These are phyloP conservation scores for Trametes pubescens DNA, from an alignment of 1,284 basidiomycete genomes.

Conservation along the genomic window DNA sequence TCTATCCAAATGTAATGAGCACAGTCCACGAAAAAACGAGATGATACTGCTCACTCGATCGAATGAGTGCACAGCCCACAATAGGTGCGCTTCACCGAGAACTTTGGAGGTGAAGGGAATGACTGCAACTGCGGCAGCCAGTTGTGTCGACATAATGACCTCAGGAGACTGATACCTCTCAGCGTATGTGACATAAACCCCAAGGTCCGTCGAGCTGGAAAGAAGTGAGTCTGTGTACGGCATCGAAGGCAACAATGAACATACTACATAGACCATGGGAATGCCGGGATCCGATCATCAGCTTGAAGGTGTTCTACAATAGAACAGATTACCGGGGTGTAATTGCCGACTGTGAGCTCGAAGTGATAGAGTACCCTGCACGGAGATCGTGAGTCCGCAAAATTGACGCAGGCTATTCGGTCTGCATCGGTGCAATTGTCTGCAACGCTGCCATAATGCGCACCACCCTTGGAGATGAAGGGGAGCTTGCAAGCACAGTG, in stretches of 20 bases:
- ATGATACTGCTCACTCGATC: constrained; percentile 16
- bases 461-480: constrained; percentile 2
- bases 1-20: not conserved
- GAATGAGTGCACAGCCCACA: constrained; percentile 17
- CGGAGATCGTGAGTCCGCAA: constrained; percentile 1
- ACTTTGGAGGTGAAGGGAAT: not conserved
- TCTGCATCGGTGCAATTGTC: constrained; percentile 5
- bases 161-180: not conserved
- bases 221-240: too few relatives aligned
- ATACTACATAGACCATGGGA: constrained; percentile 19
- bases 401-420: constrained; percentile 15
- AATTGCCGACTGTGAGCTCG: not conserved
- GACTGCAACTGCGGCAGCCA: constrained; percentile 12
- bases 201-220: not conserved
- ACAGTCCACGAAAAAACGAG: not conserved
- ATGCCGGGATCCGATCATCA: constrained; percentile 6
- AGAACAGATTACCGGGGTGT: constrained; percentile 1
- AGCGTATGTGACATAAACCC: not conserved
- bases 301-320: constrained; percentile 6
- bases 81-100: not conserved
- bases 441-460: constrained; percentile 5
- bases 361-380: constrained; percentile 13
- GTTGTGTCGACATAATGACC: not conserved
- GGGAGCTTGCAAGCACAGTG: not conserved
- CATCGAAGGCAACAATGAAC: too few relatives aligned